Base-by-base conservation (phyloP, 2,329 filamentous ascomycete species). In the Orbilia oligospora region DNA sequence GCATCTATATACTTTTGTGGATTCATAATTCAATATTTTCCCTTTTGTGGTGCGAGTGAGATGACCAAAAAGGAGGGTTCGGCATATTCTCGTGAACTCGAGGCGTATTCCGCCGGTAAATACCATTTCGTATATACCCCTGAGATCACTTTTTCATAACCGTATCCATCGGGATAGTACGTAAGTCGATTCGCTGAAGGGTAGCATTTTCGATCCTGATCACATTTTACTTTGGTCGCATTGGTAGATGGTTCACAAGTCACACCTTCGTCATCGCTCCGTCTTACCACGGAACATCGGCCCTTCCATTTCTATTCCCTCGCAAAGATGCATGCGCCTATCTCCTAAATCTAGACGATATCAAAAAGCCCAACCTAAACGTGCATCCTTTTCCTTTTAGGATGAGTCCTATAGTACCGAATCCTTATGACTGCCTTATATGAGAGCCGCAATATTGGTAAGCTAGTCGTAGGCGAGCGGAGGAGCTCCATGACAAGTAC, bases 241-340 rank as follows among this genome's bases (percentile, higher is more conserved):
- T 41, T 24, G 56, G 33, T 44, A 24, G 56, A 61, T 44, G 56
- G 56, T 24, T 14, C 12, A 20, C 20, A 61, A n/a, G 20, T 36
- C 56, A 16, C 24, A 65, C 68, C 70, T 24, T 64, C 64, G 65
- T 76, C 71, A 76, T 76, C 48, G 24, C 41, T 51, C 71, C 71
- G 71, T 58, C 53, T 70, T 12, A 38, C 65, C 65, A 70, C 71
- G 71, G 71, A 56, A 18, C 56, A 36, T 70, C 56, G 64, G 64
- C 24, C 65, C 48, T 70, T 53, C 64, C 49, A 48, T 69, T 36
- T 48, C 41, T 24, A 48, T 63, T 61, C 64, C 18, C 64, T 69
- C 61, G 70, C 49, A 73, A 38, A 6, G 51, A 38, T 69, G 41
- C 49, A 58, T 48, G 22, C 56, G 55, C 48, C 22, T 33, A 44